Evolutionary conservation across 176 grass and related monocot species (phyloP).

Genomic region (Raddia distichophylla): DNA sequence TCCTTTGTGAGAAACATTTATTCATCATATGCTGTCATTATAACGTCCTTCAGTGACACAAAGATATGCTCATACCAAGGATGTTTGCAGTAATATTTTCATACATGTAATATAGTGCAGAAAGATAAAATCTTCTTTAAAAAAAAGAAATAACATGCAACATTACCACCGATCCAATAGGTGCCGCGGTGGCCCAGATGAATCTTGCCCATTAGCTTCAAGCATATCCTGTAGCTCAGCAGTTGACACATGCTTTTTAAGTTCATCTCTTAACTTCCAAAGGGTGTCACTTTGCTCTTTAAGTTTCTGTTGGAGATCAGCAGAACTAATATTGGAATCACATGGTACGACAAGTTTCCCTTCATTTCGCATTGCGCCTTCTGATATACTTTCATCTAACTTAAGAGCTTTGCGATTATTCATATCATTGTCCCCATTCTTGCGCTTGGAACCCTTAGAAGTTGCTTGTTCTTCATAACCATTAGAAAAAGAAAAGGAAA

Average conservation of each 20-base stretch:
- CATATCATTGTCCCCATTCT: conserved; percentile 45
- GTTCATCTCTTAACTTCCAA: conserved; percentile 93
- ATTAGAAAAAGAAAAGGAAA: conserved; percentile 32
- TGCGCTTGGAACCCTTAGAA: conserved; percentile 74
- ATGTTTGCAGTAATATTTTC: background rate
- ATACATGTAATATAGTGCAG: background rate
- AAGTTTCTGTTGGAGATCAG: conserved; percentile 64
- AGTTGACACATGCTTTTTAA: conserved; percentile 73
- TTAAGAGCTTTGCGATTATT: conserved; percentile 58
- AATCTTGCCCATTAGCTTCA: conserved; percentile 85
- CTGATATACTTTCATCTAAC: conserved; percentile 51
- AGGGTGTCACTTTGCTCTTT: conserved; percentile 81
- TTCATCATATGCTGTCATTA: background rate
- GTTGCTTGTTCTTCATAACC: conserved; percentile 48
- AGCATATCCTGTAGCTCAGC: conserved; percentile 87
- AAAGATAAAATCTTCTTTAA: background rate
- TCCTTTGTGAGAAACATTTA: background rate
- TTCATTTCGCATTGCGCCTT: conserved; percentile 42
- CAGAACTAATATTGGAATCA: conserved; percentile 38
- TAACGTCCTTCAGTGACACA: background rate
- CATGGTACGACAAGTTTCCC: conserved; percentile 44
- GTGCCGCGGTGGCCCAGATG: conserved; percentile 73
- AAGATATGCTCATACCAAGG: background rate
- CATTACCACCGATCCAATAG: conserved; percentile 83
- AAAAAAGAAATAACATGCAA: conserved; percentile 41